These are phyloP conservation scores for Candida coquimbonensis DNA, from an alignment of 805 yeast species.

Conservation along the genomic window DNA sequence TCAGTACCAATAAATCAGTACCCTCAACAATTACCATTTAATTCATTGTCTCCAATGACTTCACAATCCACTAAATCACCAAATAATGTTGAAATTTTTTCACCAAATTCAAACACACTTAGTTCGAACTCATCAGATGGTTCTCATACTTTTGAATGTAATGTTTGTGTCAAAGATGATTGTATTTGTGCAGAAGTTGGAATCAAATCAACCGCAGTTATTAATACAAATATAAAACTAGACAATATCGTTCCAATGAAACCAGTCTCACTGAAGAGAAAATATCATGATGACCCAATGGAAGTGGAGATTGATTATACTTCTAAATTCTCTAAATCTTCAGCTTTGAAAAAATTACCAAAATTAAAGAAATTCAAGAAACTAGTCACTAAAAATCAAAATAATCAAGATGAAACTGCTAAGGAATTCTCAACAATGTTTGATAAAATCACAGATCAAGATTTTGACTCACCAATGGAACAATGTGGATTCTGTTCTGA, in stretches of 20 bases:
- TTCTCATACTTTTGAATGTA: conserved; percentile 38
- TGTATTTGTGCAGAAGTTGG: conserved; percentile 53
- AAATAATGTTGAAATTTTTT: conserved; percentile 3
- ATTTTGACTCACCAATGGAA: conserved; percentile 49
- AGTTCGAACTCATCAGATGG: conserved; percentile 17
- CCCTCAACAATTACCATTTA: conserved; percentile 7
- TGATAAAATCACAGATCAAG: conserved; percentile 24
- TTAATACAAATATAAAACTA: conserved; percentile 13
- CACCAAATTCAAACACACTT: conserved; percentile 13
- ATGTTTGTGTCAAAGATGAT: conserved; percentile 60
- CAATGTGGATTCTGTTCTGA: conserved; percentile 93
- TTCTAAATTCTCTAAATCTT: conserved; percentile 33
- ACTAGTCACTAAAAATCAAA: not conserved
- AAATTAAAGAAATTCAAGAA: conserved; percentile 16
- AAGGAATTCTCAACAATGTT: conserved; percentile 16
- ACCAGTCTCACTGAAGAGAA: conserved; percentile 54
- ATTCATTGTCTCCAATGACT: conserved; percentile 29
- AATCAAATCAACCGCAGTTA: conserved; percentile 15
- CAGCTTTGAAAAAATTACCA: conserved; percentile 21
- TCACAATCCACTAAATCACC: conserved; percentile 41
- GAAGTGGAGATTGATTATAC: conserved; percentile 52
- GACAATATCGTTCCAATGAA: conserved; percentile 49
- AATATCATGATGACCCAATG: conserved; percentile 16
- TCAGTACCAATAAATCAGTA: conserved; percentile 1
- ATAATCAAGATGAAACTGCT: conserved; percentile 10